Conservation (phyloP, 192 early-diverging fungal genomes). For the Jimgerdemannia flammicorona region DNA sequence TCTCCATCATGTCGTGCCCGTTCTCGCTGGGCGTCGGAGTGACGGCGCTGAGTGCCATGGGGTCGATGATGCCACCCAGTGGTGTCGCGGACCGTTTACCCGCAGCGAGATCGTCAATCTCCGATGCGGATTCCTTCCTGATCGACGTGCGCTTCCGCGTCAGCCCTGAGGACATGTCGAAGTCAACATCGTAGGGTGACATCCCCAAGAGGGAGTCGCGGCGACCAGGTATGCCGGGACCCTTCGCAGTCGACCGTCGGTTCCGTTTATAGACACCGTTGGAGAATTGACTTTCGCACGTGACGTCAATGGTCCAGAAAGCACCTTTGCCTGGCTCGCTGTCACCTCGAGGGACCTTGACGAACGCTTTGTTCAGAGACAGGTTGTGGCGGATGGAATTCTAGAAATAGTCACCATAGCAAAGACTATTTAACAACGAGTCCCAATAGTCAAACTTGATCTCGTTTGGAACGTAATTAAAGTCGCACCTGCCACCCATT, state of each 20-base stretch:
- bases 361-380: constrained; percentile 92
- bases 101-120: not conserved
- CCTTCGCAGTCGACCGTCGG: constrained; percentile 18
- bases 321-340: constrained; percentile 92
- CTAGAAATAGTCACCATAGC: constrained; percentile 24
- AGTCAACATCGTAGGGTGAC: not conserved
- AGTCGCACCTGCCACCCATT: constrained; percentile 86
- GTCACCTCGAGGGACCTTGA: constrained; percentile 79
- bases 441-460: not conserved
- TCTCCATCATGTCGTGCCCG: not conserved
- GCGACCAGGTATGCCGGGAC: not conserved
- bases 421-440: not conserved
- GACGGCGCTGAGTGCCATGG: not conserved
- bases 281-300: constrained; percentile 58
- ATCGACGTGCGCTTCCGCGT: not conserved
- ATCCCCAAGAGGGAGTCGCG: not conserved
- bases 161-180: not conserved
- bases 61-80: not conserved
- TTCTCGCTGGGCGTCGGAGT: not conserved
- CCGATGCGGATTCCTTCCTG: not conserved
- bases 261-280: constrained; percentile 72
- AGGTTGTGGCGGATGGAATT: constrained; percentile 97
- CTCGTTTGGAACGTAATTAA: not conserved
- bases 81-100: not conserved
- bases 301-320: constrained; percentile 88